Evolutionary conservation across 768 basidiomycete species (phyloP).

Genomic region (Suillus variegatus): DNA sequence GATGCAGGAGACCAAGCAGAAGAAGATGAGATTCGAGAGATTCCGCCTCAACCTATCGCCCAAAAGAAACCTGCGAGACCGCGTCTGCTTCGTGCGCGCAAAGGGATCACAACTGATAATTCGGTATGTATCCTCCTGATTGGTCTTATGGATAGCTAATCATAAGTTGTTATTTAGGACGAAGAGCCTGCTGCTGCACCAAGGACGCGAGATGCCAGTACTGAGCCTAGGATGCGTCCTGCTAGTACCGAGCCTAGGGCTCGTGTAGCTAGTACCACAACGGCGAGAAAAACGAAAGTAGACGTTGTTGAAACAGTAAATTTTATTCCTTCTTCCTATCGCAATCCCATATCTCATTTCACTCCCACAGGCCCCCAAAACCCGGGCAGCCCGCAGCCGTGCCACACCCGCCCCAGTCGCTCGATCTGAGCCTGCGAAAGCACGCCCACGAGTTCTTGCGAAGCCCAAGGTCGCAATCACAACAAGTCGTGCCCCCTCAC

Average conservation of each 20-base stretch:
- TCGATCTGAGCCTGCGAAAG: constrained; percentile 6
- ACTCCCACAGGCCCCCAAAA: not conserved
- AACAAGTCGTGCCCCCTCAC: constrained; percentile 3
- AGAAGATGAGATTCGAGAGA: not conserved
- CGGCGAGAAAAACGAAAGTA: constrained; percentile 1
- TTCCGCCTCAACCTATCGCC: not conserved
- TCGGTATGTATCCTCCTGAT: not conserved
- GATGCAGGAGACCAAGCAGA: not conserved
- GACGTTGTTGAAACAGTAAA: not conserved
- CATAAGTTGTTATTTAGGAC: not conserved
- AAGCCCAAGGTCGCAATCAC: constrained; percentile 7
- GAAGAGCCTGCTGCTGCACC: constrained; percentile 9
- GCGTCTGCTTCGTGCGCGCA: not conserved
- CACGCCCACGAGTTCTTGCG: constrained; percentile 6
- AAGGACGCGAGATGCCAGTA: not conserved
- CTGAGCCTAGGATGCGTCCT: not conserved
- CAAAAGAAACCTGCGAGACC: not conserved
- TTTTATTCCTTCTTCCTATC: not conserved
- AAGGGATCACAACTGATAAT: not conserved
- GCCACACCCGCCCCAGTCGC: not conserved
- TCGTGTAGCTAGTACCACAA: not conserved
- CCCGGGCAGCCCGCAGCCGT: constrained; percentile 1
- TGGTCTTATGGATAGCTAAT: not conserved
- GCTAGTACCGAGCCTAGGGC: constrained; percentile 1
- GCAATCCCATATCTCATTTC: not conserved